These are phyloP conservation scores for Chaetomium globosum DNA, from an alignment of 2,329 filamentous ascomycete species.

Conservation along the genomic window DNA sequence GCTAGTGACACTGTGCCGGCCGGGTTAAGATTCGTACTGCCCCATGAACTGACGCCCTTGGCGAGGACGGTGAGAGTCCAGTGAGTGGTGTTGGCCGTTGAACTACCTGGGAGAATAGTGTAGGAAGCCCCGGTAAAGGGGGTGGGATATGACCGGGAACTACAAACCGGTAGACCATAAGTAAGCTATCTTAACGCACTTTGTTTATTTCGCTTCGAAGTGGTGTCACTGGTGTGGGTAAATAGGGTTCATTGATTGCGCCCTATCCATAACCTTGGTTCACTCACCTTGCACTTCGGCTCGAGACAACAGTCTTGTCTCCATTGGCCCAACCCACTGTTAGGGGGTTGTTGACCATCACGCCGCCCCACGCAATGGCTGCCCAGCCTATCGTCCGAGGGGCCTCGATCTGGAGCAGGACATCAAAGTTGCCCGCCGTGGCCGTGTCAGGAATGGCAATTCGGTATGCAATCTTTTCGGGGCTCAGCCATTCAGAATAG, in stretches of 20 bases:
- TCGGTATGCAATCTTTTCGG: constrained; percentile 37
- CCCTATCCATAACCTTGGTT: background rate
- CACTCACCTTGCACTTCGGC: constrained; percentile 44
- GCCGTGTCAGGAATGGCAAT: constrained; percentile 42
- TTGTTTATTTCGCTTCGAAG: background rate
- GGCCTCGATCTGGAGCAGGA: constrained; percentile 46
- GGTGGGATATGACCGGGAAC: constrained; percentile 41
- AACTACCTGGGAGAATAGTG: constrained; percentile 43
- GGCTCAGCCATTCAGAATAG: constrained; percentile 39
- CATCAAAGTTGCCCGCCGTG: constrained; percentile 42
- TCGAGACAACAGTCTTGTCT: constrained; percentile 43
- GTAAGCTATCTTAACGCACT: background rate
- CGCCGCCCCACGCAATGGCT: constrained; percentile 47
- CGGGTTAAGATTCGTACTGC: constrained; percentile 38
- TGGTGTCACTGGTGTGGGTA: background rate
- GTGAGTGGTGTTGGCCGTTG: constrained; percentile 45
- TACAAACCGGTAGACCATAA: constrained; percentile 8
- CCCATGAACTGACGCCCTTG: constrained; percentile 46
- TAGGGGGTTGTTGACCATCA: constrained; percentile 49
- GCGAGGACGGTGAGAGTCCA: constrained; percentile 47
- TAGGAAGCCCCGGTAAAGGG: constrained; percentile 43
- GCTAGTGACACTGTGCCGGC: constrained; percentile 36
- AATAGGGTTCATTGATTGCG: background rate
- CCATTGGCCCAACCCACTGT: constrained; percentile 47
- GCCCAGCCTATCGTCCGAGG: constrained; percentile 48